Base-by-base conservation (phyloP, 2,329 filamentous ascomycete genomes). In the Didymella glomerata region DNA sequence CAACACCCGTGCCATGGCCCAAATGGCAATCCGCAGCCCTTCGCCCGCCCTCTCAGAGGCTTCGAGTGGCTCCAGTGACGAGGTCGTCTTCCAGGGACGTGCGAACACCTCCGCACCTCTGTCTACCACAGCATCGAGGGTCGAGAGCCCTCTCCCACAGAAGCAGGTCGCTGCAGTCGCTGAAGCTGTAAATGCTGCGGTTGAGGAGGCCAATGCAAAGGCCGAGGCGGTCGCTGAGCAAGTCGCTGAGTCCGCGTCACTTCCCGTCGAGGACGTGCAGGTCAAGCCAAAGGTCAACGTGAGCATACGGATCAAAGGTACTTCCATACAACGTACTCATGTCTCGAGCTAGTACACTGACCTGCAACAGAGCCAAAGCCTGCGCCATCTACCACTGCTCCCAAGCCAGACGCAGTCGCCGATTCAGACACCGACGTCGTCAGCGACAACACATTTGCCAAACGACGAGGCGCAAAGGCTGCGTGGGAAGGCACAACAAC, bases 51-150 rank as follows among this genome's bases (percentile, higher is more conserved):
- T 47, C 4, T 76, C 73, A 4, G 58, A 66, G n/a, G 50, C 62
- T 1, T 68, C 64, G 28, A 54, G 34, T 14, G 69, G 65, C 10
- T 68, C 61, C 27, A 60, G 88, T 68, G 90, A 91, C 47, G 91
- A 97, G 64, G 80, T 92, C 5, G 62, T 78, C 18, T 78, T 78
- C 62, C 65, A 62, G 59, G 76, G 76, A 8, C 72, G 76, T 46
- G 58, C 57, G 14, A 60, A 61, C 16, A 59, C 54, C 18, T 50
- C 60, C 16, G 50, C 50, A 22, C 51, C 59, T 13, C 27, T 48
- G 32, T 49, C 53, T 27, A 47, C 62, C 20, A n/a, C 50, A 3
- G 27, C 49, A 0, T 59, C 56, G 16, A 50, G 56, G 24, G 56
- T 59, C 6, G 50, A 59, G 27, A 59, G 50, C 14, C 56, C 56